Base-by-base conservation (phyloP, 257 asterid species). In the Phtheirospermum japonicum region DNA sequence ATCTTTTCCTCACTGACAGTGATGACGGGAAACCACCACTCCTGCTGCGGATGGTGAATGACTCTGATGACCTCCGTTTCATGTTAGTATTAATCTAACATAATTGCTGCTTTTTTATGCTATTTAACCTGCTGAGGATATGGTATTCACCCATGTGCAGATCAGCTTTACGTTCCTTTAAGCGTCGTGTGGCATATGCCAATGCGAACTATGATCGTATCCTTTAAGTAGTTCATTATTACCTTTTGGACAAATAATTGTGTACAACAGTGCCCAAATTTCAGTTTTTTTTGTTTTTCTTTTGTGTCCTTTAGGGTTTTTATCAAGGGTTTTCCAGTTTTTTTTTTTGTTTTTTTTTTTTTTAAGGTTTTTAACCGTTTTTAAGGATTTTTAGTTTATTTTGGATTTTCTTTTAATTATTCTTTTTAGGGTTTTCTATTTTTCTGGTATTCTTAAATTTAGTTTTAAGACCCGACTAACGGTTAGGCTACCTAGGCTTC, bases 181-280 rank as follows among this genome's bases (percentile, higher is more conserved):
- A 83, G 83, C 95, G 97, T 16, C 90, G 96, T 7, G 97, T 83
- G 81, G 95, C 90, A 28, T 90, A 90, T 77, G 95, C 97, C 39
- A 90, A 90, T 56, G 96, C 95, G 57, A 87, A 85, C 67, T 85
- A 75, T 75, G 97, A 87, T 65, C 85, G 96, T 90, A 90, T 87
- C 95, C 95, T 85, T 71, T 63, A 13, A 60, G 16, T 67, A 57
- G 43, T 20, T 60, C 19, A 23, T 43, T 4, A 43, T 43, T 1
- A 43, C 39, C 9, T 33, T 8, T 33, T 33, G 39, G 9, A 2
- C 39, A 33, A 33, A 33, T 2, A 33, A 33, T 33, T 33, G 3
- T 23, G 28, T 23, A 3, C 28, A 23, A 1, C 28, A 23, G 3
- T 1, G 3, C 28, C 28, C 28, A 1, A 1, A 3, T 23, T 23